Conservation (phyloP, 2,329 filamentous ascomycete species). For the Botryotinia globosa region DNA sequence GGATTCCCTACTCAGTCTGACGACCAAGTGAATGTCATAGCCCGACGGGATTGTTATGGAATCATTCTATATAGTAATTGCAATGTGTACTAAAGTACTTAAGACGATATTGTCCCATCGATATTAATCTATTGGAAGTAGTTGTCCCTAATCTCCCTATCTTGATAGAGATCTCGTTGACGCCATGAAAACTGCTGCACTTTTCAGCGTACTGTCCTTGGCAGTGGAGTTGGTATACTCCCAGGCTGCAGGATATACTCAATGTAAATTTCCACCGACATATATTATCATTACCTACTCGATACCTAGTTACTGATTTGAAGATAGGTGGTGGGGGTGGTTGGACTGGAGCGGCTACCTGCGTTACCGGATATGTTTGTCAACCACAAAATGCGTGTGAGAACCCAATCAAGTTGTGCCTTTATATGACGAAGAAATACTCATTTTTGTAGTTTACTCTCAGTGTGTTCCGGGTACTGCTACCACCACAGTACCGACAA, state of each 20-base stretch:
- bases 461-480: conserved; percentile 22
- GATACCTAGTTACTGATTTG: background rate
- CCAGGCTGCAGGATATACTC: conserved; percentile 12
- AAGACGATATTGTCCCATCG: background rate
- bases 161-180: background rate
- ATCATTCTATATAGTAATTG: background rate
- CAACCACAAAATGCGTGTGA: conserved; percentile 19
- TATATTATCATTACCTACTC: background rate
- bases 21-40: background rate
- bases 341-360: conserved; percentile 17
- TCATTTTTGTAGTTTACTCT: conserved; percentile 19
- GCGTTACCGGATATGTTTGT: conserved; percentile 18
- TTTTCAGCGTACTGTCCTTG: conserved; percentile 10
- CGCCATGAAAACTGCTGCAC: conserved; percentile 7
- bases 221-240: conserved; percentile 18
- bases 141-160: background rate
- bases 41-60: background rate
- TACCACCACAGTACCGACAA: conserved; percentile 1
- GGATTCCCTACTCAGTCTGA: background rate
- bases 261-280: conserved; percentile 15
- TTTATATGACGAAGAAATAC: background rate
- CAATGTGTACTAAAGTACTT: conserved; percentile 1
- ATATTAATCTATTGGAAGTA: background rate
- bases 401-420: background rate
- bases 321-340: conserved; percentile 9